Evolutionary conservation across 2,329 filamentous ascomycete genomes (phyloP).

Genomic region (Colletotrichum sp.): DNA sequence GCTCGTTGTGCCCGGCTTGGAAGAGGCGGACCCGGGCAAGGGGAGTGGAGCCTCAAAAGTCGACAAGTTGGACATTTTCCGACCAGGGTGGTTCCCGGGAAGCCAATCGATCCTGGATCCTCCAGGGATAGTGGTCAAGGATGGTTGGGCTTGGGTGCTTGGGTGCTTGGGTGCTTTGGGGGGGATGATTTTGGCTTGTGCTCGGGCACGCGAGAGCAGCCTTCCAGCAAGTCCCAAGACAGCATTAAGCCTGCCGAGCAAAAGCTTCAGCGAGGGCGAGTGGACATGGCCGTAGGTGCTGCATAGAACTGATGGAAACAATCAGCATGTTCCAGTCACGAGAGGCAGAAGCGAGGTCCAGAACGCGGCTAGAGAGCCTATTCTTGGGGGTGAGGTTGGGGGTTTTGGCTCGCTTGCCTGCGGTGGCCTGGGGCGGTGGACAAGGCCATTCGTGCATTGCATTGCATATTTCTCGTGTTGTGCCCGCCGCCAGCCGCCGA

Average conservation of each 20-base stretch:
- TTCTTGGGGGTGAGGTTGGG: not conserved
- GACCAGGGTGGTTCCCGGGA: conserved; percentile 10
- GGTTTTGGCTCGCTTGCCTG: not conserved
- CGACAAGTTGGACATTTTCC: not conserved
- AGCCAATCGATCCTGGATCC: conserved; percentile 14
- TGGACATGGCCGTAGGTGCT: not conserved
- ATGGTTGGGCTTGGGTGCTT: not conserved
- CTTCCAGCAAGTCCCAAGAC: not conserved
- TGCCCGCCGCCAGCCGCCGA: not conserved
- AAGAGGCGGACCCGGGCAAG: not conserved
- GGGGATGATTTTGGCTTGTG: not conserved
- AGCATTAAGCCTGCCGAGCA: not conserved
- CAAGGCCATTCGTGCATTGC: conserved; percentile 6
- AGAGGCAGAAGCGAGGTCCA: not conserved
- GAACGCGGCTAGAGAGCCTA: not conserved
- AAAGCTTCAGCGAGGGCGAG: not conserved
- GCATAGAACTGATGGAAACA: not conserved
- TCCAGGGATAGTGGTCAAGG: not conserved
- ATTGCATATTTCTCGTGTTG: conserved; percentile 18
- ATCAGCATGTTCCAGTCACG: not conserved
- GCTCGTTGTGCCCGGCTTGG: not conserved
- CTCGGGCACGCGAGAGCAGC: not conserved
- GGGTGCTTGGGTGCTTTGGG: not conserved
- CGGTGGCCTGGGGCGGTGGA: not conserved
- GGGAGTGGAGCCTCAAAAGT: not conserved